These are phyloP conservation scores for Pythium volutum DNA, from an alignment of 352 stramenopile genomes.

Conservation along the genomic window DNA sequence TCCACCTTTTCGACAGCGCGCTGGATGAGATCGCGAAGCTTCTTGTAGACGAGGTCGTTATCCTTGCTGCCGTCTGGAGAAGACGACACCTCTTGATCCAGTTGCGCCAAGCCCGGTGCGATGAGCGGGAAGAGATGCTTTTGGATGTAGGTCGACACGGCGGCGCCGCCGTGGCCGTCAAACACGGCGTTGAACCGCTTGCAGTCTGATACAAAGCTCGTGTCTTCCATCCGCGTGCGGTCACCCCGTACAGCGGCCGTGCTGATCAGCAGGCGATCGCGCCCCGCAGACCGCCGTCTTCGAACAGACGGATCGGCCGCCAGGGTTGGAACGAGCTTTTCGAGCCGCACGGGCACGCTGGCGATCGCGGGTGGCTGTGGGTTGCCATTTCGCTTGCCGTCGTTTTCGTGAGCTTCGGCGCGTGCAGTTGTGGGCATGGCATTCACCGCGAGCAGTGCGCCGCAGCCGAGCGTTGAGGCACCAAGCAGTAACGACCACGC, in stretches of 20 bases:
- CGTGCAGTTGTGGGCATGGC: background rate
- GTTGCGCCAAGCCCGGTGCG: slow-evolving; percentile 36
- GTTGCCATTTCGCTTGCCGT: background rate
- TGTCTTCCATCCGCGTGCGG: slow-evolving; percentile 81
- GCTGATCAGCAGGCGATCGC: slow-evolving; percentile 48
- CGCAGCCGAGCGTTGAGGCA: slow-evolving; percentile 20
- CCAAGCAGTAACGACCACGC: slow-evolving; percentile 17
- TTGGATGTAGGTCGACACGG: slow-evolving; percentile 64
- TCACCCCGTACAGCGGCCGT: slow-evolving; percentile 72
- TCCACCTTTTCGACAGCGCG: slow-evolving; percentile 52
- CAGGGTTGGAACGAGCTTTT: background rate
- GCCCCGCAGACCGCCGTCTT: slow-evolving; percentile 15
- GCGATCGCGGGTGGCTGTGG: background rate
- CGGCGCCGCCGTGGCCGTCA: slow-evolving; percentile 76
- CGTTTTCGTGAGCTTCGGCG: background rate
- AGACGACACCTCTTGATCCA: slow-evolving; percentile 36
- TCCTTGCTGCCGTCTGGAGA: slow-evolving; percentile 8
- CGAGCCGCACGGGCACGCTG: slow-evolving; percentile 1
- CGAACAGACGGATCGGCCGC: slow-evolving; percentile 11
- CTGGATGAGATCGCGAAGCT: slow-evolving; percentile 40
- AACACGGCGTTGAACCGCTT: slow-evolving; percentile 83
- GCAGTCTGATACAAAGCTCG: slow-evolving; percentile 72
- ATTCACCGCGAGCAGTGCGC: slow-evolving; percentile 14
- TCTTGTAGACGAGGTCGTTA: slow-evolving; percentile 28
- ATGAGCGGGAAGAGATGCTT: slow-evolving; percentile 59